Evolutionary conservation across 768 basidiomycete genomes (phyloP), one percentile per base, ranked within the genome.

Genomic region (Gyrodon lividus): DNA sequence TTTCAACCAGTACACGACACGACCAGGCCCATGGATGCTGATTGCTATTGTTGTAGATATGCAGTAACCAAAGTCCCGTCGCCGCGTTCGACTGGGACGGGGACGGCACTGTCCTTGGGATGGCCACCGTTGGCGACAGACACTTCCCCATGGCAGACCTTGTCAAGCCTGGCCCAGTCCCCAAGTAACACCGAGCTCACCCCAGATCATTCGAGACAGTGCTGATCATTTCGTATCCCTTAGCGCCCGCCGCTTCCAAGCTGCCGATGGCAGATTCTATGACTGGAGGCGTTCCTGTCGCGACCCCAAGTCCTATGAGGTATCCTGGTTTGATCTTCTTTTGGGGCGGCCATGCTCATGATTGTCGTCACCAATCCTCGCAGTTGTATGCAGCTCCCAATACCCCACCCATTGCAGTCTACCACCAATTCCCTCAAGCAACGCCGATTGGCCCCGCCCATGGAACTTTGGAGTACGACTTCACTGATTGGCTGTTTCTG

Each of bases 391-490:
- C 77, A 43, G 73, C 72, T 55, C 75, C 76, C 14, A 75, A 77
- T 48, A 69, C 63, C 22, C 71, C 73, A 46, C 63, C 64, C 26
- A 79, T 89, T 50, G 87, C 81, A 14, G 72, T 72, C 17, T 89
- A 83, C 69, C 78, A 79, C 47, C 77, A 74, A 45, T 79, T 75
- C 57, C 51, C 73, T 31, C 76, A 78, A 57, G 62, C 71, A 12
- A 84, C 85, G 2, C 77, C 74, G 2, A 77, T 87, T 33, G 87
- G 88, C 2, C 80, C 80, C 41, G 77, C 81, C 30, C 80, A 86
- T 62, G 87, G 79, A 8, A 72, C 79, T 52, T 62, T 89, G 49
- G 77, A 79, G 50, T 89, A 87, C 68, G 77, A 70, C 43, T 89
- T 89, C 68, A 75, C 72, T 39, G 74, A 84, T 43, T 80, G 80